Base-by-base conservation (phyloP, 148 eudicot genomes). In the Nyssa sinensis region DNA sequence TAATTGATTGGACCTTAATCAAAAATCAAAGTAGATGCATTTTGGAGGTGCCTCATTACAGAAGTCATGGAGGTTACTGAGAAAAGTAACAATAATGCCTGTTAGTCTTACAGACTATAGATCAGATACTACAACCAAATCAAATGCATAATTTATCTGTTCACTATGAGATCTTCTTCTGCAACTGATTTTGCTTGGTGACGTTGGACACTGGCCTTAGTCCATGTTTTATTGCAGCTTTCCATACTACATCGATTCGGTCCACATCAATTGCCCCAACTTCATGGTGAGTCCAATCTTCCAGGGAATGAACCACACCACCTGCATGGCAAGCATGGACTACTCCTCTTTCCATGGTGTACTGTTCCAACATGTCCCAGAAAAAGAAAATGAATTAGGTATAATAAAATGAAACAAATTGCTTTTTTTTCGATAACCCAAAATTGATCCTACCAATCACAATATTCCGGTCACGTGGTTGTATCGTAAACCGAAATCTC, bases 261-360 rank as follows among this genome's bases (percentile, higher is more conserved):
- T 72, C 82, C 19, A 82, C 85, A 24, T 82, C 77, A 6, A 82
- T 75, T 12, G 80, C 85, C 0, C 85, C 85, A 21, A 82, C 85
- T 79, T 82, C 85, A 60, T 82, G 82, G 69, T 82, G 82, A 7
- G 74, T 75, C 85, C 85, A 82, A 32, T 82, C 80, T 67, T 82
- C 85, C 12, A 82, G 65, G 55, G 31, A 25, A 79, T 82, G 85
- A 62, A 82, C 80, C 34, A 75, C 74, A 30, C 85, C 85, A 31
- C 85, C n/a, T n/a, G n/a, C n/a, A n/a, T n/a, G n/a, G n/a, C n/a
- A n/a, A n/a, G n/a, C n/a, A n/a, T n/a, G n/a, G 7, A 82, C 82
- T 37, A 82, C 82, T 25, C 82, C 80, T 79, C 85, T 75, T 17
- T 75, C 85, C 85, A 82, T 75, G 7, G 79, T 82, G 70, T 82